phyloP scores from a whole-genome alignment of 192 early-diverging fungal species.

The Linderina pennispora region DNA sequence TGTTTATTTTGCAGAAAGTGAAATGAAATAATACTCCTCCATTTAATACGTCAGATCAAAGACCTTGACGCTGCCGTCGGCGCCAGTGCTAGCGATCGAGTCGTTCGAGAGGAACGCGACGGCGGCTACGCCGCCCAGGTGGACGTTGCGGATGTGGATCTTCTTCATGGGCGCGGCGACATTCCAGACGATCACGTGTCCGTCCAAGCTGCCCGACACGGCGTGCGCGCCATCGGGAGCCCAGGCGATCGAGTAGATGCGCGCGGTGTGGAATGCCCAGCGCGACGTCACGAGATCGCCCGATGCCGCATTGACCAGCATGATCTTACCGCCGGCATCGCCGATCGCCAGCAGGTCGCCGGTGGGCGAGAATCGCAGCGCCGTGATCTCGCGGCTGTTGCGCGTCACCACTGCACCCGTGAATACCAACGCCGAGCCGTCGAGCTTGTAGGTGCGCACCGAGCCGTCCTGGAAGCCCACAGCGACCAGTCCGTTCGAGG shows the following conservation, averaged over 20 bases:
- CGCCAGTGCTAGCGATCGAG: conserved; percentile 67
- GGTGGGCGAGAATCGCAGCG: conserved; percentile 72
- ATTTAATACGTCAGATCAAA: conserved; percentile 41
- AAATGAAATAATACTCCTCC: background rate
- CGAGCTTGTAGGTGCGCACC: conserved; percentile 58
- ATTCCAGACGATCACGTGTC: conserved; percentile 88
- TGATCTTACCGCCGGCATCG: conserved; percentile 74
- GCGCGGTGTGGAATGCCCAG: conserved; percentile 87
- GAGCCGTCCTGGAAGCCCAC: conserved; percentile 53
- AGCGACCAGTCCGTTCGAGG: conserved; percentile 13
- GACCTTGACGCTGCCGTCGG: conserved; percentile 77
- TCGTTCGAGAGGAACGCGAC: conserved; percentile 64
- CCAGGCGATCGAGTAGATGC: conserved; percentile 81
- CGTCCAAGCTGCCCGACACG: conserved; percentile 80
- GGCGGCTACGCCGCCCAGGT: conserved; percentile 70
- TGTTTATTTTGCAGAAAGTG: background rate
- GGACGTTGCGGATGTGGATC: conserved; percentile 73
- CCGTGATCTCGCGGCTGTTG: conserved; percentile 67
- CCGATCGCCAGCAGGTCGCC: conserved; percentile 72
- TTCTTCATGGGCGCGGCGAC: conserved; percentile 70
- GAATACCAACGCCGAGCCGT: conserved; percentile 10
- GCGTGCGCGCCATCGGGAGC: conserved; percentile 64
- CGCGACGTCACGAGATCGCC: conserved; percentile 51
- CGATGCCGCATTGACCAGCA: conserved; percentile 57
- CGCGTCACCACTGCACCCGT: conserved; percentile 16